Evolutionary conservation across 768 basidiomycete genomes (phyloP), one percentile per base, ranked within the genome.

Genomic region (Amanita brunnescens): DNA sequence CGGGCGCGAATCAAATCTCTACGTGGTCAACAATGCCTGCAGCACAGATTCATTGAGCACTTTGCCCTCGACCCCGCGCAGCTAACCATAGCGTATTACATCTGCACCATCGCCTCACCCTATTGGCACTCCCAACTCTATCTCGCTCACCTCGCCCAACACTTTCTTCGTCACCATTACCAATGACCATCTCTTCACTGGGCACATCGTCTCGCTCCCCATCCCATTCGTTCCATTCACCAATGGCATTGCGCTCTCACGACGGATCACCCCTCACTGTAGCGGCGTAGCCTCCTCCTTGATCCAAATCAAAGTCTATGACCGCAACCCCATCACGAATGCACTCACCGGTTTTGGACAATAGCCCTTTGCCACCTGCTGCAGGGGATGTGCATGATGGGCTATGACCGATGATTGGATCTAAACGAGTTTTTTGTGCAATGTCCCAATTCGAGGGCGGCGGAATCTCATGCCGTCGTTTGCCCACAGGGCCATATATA

Each of bases 81-180:
- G 0, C 74, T 72, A 0, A 66, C 65, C 5, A 61, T 66, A 16
- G 82, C 81, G 14, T 71, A 55, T 6, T 70, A 85, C 66, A 61
- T 85, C 32, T 78, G 78, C 55, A 87, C 85, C 7, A 70, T 88
- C 39, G 66, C 72, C 16, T 77, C 78, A 13, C 72, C 72, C 3
- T 74, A 74, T 48, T 80, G 87, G 56, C 64, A 72, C 85, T 8
- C 81, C 85, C 23, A 89, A 89, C 60, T 70, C 81, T 3, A 61
- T 89, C 53, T 79, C 84, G 14, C 63, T 85, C 29, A 81, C 84
- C 7, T 77, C 81, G 38, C 77, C 81, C 1, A 73, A 76, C 52
- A 77, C 82, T 1, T 87, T 89, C 62, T 87, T 82, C 58, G 74
- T 88, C 44, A n/a, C n/a, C n/a, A n/a, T n/a, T n/a, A 77, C 77